These are phyloP conservation scores for Phytophthora pisi DNA, from an alignment of 352 stramenopile species.

Conservation along the genomic window DNA sequence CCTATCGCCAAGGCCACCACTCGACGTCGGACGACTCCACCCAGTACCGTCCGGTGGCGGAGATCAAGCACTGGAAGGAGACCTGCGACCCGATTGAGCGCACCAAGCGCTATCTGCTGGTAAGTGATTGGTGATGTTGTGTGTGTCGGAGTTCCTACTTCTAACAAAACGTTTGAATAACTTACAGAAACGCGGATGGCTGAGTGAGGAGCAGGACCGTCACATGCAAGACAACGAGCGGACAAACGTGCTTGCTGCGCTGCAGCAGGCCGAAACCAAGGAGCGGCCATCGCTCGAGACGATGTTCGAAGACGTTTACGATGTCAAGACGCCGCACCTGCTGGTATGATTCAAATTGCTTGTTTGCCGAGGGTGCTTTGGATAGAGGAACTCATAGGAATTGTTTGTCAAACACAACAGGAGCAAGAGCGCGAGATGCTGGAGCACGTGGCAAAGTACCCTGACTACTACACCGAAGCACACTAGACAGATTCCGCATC, in stretches of 20 bases:
- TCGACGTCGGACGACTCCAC: constrained; percentile 98
- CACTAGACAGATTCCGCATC: constrained; percentile 23
- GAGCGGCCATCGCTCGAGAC: constrained; percentile 82
- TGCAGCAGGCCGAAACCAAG: constrained; percentile 92
- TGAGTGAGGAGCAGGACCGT: constrained; percentile 87
- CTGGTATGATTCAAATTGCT: constrained; percentile 48
- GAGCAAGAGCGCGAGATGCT: constrained; percentile 94
- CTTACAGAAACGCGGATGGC: constrained; percentile 81
- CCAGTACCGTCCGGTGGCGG: constrained; percentile 91
- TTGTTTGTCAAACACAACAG: constrained; percentile 28
- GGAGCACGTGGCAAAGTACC: constrained; percentile 94
- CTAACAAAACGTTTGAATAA: not conserved
- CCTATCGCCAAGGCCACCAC: constrained; percentile 98
- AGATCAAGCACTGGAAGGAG: constrained; percentile 94
- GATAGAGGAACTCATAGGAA: constrained; percentile 2
- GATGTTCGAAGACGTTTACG: constrained; percentile 98
- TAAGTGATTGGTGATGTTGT: constrained; percentile 32
- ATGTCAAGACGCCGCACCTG: constrained; percentile 93
- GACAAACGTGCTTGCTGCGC: constrained; percentile 79
- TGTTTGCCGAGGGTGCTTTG: constrained; percentile 2
- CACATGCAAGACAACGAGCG: constrained; percentile 89
- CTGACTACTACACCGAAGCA: constrained; percentile 86
- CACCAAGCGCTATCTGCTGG: constrained; percentile 91
- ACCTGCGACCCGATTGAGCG: constrained; percentile 91
- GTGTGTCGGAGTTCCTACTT: too few species aligned